Percentiles rank a stretch among this genome's conserved stretches.
phyloP scores from a whole-genome alignment of 2,329 filamentous ascomycete species.

The Byssochlamys sp. region DNA sequence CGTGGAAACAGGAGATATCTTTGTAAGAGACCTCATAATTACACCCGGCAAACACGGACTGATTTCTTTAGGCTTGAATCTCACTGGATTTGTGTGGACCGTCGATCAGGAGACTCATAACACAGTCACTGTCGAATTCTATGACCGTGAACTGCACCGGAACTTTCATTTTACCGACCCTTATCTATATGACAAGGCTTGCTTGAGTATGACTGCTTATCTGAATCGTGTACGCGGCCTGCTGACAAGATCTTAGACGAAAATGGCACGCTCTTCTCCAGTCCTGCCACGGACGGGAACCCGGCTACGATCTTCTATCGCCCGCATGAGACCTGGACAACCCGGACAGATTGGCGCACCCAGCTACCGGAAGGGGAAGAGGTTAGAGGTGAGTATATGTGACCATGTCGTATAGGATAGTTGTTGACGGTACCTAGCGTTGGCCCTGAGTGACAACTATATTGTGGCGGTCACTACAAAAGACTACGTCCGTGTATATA shows the following conservation, averaged over 20 bases:
- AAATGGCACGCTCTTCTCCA: slow-evolving; percentile 75
- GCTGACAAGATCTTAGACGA: slow-evolving; percentile 44
- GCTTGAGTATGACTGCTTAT: slow-evolving; percentile 50
- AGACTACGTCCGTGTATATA: slow-evolving; percentile 87
- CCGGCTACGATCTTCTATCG: slow-evolving; percentile 87
- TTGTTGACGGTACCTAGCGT: slow-evolving; percentile 40
- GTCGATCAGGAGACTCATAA: slow-evolving; percentile 88
- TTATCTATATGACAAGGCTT: slow-evolving; percentile 91
- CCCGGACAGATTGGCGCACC: slow-evolving; percentile 80
- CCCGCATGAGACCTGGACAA: slow-evolving; percentile 93
- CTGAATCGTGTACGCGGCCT: not conserved
- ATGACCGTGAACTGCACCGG: slow-evolving; percentile 81
- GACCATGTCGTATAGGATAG: not conserved
- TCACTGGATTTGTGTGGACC: slow-evolving; percentile 93
- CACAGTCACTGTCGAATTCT: slow-evolving; percentile 94
- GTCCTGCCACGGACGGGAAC: slow-evolving; percentile 56
- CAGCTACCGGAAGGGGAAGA: slow-evolving; percentile 78
- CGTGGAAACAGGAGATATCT: slow-evolving; percentile 86
- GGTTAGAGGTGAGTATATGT: slow-evolving; percentile 44
- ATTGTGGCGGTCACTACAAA: slow-evolving; percentile 77
- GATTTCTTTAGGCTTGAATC: slow-evolving; percentile 52
- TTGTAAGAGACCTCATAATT: slow-evolving; percentile 39
- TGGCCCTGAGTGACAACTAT: slow-evolving; percentile 85
- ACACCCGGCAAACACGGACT: slow-evolving; percentile 10
- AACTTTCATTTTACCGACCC: slow-evolving; percentile 98